A percentile compares a stretch with the other conserved stretches of the same genome.
Conservation (phyloP, 2,329 filamentous ascomycete species). For the Trichothecium roseum region DNA sequence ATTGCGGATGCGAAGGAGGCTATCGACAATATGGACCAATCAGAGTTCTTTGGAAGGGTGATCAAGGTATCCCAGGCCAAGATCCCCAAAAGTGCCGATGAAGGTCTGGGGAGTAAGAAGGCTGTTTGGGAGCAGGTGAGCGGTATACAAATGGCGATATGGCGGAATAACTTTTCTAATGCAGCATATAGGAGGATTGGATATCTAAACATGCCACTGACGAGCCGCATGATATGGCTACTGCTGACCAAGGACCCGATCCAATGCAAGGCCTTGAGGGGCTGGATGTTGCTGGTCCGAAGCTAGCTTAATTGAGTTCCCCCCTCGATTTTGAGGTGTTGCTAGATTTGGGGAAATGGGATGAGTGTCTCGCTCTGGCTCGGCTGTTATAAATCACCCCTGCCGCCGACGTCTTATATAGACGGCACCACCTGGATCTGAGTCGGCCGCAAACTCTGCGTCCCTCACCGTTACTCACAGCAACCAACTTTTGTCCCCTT, state of each 20-base stretch:
- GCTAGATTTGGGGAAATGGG: too few species aligned
- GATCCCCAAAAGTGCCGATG: constrained; percentile 76
- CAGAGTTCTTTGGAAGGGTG: constrained; percentile 84
- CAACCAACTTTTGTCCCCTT: too few species aligned
- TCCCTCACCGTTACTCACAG: too few species aligned
- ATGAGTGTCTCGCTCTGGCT: too few species aligned
- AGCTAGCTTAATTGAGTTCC: constrained; percentile 46
- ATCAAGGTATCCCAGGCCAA: constrained; percentile 91
- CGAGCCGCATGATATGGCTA: constrained; percentile 54
- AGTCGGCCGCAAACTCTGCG: too few species aligned
- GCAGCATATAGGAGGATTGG: constrained; percentile 68
- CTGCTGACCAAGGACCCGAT: constrained; percentile 51
- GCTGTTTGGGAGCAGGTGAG: constrained; percentile 94
- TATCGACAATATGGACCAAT: constrained; percentile 98
- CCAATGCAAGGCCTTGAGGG: constrained; percentile 95
- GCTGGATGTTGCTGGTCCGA: constrained; percentile 87
- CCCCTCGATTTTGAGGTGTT: too few species aligned
- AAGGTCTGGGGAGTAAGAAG: constrained; percentile 84
- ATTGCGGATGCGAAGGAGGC: constrained; percentile 81
- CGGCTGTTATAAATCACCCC: too few species aligned
- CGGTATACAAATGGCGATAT: constrained; percentile 4
- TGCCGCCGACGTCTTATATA: too few species aligned
- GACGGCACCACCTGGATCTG: too few species aligned
- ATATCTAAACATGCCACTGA: constrained; percentile 79
- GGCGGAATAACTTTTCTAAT: constrained; percentile 5